Evolutionary conservation across 1,284 basidiomycete species (phyloP).

Genomic region (Pseudozyma thailandica): DNA sequence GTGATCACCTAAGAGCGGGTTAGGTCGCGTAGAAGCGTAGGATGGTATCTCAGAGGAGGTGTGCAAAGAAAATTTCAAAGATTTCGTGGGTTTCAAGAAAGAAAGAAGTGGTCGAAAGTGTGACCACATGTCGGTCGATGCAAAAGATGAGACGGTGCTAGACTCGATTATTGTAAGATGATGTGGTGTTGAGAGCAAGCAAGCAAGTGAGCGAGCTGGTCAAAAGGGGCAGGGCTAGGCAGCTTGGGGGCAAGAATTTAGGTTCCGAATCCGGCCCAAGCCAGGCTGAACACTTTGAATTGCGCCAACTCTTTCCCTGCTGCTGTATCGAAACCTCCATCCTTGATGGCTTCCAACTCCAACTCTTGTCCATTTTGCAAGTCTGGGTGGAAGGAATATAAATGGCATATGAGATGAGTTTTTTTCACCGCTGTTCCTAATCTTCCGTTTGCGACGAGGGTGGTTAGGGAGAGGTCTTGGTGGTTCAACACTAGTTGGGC

Average conservation of each 20-base stretch:
- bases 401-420: constrained; percentile 85
- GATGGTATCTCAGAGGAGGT: no score
- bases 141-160: no score
- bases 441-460: constrained; percentile 92
- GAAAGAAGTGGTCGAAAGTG: no score
- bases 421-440: constrained; percentile 98
- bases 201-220: no score
- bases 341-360: neutral
- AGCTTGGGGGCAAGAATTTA: constrained; percentile 9
- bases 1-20: constrained; percentile 80
- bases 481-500: constrained; percentile 68
- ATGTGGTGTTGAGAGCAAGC: no score
- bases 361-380: neutral
- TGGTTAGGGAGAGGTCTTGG: constrained; percentile 1
- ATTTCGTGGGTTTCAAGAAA: no score
- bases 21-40: no score
- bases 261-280: constrained; percentile 67
- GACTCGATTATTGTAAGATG: no score
- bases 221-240: no score
- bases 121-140: no score
- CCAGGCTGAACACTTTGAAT: constrained; percentile 60
- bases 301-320: constrained; percentile 34
- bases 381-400: neutral
- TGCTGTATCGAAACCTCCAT: constrained; percentile 6
- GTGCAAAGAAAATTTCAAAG: no score